Evolutionary conservation across 805 yeast species (phyloP).

Genomic region (Saccharomyces jurei): DNA sequence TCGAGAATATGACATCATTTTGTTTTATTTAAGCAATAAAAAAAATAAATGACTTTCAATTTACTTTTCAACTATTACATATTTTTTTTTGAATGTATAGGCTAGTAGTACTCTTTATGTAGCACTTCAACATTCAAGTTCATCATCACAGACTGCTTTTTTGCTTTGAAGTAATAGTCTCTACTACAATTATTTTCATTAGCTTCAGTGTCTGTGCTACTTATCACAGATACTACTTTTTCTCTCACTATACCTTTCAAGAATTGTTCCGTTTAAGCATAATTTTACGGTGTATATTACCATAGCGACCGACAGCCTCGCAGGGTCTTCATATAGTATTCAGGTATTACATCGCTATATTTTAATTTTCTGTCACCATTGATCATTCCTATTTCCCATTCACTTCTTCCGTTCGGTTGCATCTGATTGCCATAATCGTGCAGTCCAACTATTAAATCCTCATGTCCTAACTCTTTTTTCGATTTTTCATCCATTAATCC

Average conservation of each 20-base stretch:
- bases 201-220: not conserved
- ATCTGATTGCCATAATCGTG: conserved; percentile 50
- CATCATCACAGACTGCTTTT: no score
- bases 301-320: not conserved
- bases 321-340: conserved; percentile 7
- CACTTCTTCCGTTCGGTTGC: conserved; percentile 38
- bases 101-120: not conserved
- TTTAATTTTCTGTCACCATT: conserved; percentile 23
- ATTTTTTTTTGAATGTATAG: not conserved
- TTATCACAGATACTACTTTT: not conserved
- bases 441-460: conserved; percentile 53
- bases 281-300: not conserved
- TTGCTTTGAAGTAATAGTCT: not conserved
- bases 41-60: not conserved
- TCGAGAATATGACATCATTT: not conserved
- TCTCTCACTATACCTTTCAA: not conserved
- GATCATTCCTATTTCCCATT: conserved; percentile 50
- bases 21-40: not conserved
- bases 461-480: conserved; percentile 41
- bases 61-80: not conserved
- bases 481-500: conserved; percentile 22
- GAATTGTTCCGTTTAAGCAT: not conserved
- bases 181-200: not conserved
- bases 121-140: not conserved
- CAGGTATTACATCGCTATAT: conserved; percentile 32